Percentiles rank a stretch among this genome's conserved stretches.
phyloP scores from a whole-genome alignment of 495 filamentous ascomycete genomes.

The Parmelia sp. region DNA sequence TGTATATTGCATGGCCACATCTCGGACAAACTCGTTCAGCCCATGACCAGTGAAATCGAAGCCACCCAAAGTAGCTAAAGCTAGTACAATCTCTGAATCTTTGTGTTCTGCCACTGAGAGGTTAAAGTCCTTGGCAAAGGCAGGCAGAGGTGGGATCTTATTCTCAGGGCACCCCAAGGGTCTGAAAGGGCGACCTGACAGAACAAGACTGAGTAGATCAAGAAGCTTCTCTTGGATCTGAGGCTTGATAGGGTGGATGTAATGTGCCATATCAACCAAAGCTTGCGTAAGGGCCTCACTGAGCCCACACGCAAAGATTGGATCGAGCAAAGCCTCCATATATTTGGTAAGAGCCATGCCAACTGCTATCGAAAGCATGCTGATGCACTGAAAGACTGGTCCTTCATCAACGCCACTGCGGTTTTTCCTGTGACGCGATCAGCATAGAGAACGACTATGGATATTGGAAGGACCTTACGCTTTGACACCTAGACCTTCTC shows the following conservation, averaged over 20 bases:
- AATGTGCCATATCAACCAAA: slow-evolving; percentile 95
- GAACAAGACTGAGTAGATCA: slow-evolving; percentile 88
- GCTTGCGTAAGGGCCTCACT: slow-evolving; percentile 90
- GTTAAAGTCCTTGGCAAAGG: slow-evolving; percentile 81
- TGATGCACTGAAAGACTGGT: slow-evolving; percentile 98
- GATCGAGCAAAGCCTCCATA: slow-evolving; percentile 90
- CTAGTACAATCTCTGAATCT: slow-evolving; percentile 84
- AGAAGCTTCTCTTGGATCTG: slow-evolving; percentile 90
- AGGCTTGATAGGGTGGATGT: slow-evolving; percentile 88
- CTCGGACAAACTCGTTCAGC: slow-evolving; percentile 95
- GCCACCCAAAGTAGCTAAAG: slow-evolving; percentile 85
- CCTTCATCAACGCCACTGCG: slow-evolving; percentile 63
- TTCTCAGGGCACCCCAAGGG: slow-evolving; percentile 82
- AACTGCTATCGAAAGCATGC: slow-evolving; percentile 88
- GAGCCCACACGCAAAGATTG: slow-evolving; percentile 93
- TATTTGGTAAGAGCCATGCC: slow-evolving; percentile 96
- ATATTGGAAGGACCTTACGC: slow-evolving; percentile 40
- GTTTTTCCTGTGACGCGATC: slow-evolving; percentile 50
- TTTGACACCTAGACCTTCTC: slow-evolving; percentile 82
- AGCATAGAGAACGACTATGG: slow-evolving; percentile 16
- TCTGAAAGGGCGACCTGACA: slow-evolving; percentile 85
- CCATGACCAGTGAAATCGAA: slow-evolving; percentile 94
- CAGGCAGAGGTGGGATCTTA: slow-evolving; percentile 58
- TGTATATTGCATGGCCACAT: slow-evolving; percentile 96
- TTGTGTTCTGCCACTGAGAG: slow-evolving; percentile 53